Conservation (phyloP, 2,329 filamentous ascomycete species). For the Fusarium vanettenii region DNA sequence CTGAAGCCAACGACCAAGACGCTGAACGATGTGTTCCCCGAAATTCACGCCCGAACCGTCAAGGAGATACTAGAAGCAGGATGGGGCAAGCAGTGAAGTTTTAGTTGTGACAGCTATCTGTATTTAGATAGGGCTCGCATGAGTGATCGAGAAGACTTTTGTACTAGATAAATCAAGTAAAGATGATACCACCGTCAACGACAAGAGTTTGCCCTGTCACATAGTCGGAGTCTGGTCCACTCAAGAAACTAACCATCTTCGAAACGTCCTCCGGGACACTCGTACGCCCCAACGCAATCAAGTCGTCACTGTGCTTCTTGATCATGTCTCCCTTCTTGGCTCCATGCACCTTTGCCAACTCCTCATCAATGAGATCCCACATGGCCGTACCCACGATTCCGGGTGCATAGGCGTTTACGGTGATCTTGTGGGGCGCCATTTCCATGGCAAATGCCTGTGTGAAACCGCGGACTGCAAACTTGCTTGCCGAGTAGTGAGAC, state of each 20-base stretch:
- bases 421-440: conserved; percentile 72
- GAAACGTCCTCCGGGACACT: conserved; percentile 73
- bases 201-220: conserved; percentile 74
- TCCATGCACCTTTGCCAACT: conserved; percentile 57
- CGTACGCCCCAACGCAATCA: conserved; percentile 67
- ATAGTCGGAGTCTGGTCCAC: conserved; percentile 69
- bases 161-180: conserved; percentile 44
- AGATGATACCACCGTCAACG: conserved; percentile 70
- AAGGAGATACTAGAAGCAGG: neutral
- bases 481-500: conserved; percentile 72
- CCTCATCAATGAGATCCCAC: conserved; percentile 76
- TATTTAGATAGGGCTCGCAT: neutral
- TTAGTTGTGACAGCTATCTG: no score
- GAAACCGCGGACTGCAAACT: conserved; percentile 75
- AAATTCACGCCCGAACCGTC: neutral
- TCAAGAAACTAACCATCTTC: conserved; percentile 71
- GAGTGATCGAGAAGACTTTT: neutral
- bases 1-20: neutral
- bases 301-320: conserved; percentile 62
- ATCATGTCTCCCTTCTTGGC: conserved; percentile 64
- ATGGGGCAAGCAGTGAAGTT: neutral
- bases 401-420: conserved; percentile 74
- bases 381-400: conserved; percentile 75
- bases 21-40: neutral
- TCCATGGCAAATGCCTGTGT: conserved; percentile 76